Evolutionary conservation across 1,139 yeast species (phyloP), one percentile per base, ranked within the genome.

Genomic region (Candida glucosophila): DNA sequence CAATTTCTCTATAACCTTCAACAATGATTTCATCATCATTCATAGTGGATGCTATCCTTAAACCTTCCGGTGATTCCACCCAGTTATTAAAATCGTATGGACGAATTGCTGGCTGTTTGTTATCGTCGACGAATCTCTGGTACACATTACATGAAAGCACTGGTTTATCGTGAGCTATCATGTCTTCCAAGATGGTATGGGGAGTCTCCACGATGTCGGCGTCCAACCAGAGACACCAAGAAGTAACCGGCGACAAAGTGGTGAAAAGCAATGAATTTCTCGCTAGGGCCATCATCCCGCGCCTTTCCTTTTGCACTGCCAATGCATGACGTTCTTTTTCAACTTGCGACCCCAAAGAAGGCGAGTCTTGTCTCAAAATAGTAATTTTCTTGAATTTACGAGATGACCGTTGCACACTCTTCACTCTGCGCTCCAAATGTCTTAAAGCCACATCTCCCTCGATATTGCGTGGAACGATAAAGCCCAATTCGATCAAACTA

Each of bases 161-260:
- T 3, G 95, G 85, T 51, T 80, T 85, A 50, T 88, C 74, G 52
- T 86, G 95, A 13, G 65, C 46, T n/a, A 92, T 76, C 67, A 90
- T 55, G 47, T 88, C 97, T 58, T 90, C 94, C 35, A 90, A 68
- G 43, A 90, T 58, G 12, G 81, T 72, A 11, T 69, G 55, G 11
- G 95, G 94, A 3, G 95, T 73, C 54, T 90, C 98, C 19, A 88
- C 71, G 25, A 90, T 78, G 55, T 90, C 98, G 3, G 95, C 77
- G 55, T 90, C 98, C 39, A 90, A 62, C 97, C 98, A 92, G 27
- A 90, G 61, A 15, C 88, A 79, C 98, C 98, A 90, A 15, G 94
- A 74, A 5, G 94, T 86, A 36, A 79, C 71, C 10, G 96, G 94
- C 2, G 88, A 79, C 26, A 90, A 60, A 3, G 96, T 74, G n/a